Base-by-base conservation (phyloP, 2,329 filamentous ascomycete genomes). In the Fusarium austroafricanum region DNA sequence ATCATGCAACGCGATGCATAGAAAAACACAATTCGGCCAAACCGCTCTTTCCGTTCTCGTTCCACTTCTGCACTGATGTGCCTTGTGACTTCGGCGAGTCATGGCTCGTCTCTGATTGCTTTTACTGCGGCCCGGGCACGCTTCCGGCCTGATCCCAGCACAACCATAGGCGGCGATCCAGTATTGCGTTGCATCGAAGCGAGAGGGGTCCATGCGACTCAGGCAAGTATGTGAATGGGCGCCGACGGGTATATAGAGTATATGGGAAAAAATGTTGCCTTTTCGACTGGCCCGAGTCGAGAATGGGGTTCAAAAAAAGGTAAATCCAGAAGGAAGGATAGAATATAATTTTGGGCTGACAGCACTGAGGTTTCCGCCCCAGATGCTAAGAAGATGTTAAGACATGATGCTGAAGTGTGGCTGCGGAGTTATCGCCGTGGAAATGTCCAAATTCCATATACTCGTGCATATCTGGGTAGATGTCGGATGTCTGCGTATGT, bases 1-100 rank as follows among this genome's bases (percentile, higher is more conserved):
- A 70, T 70, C 67, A 70, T 70, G 65, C 65, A 68, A 56, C 54
- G 49, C 52, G 63, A 54, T 64, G 44, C 52, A 70, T 39, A 55
- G 52, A 62, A 26, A 54, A 58, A 61, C 43, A 70, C 45, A 56
- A 63, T 63, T 37, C 52, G 61, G 35, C 37, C 55, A 61, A 45
- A 42, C 40, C 60, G 49, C 45, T 55, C 44, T 42, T 55, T 29
- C 31, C 31, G 39, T 33, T 44, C 35, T 45, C 33, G 21, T 59
- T 57, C 63, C 66, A 66, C 58, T 43, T 55, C 54, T 38, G 35
- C 35, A 31, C 59, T 54, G 26, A 45, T 60, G 37, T 42, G 40
- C 54, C 49, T 37, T 52, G 23, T 56, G 57, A 62, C 42, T 35
- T 54, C 21, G 20, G 26, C 46, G 43, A 63, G 53, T 52, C 52